phyloP scores from a whole-genome alignment of 306 rosid genomes.

The Prunus armeniaca region DNA sequence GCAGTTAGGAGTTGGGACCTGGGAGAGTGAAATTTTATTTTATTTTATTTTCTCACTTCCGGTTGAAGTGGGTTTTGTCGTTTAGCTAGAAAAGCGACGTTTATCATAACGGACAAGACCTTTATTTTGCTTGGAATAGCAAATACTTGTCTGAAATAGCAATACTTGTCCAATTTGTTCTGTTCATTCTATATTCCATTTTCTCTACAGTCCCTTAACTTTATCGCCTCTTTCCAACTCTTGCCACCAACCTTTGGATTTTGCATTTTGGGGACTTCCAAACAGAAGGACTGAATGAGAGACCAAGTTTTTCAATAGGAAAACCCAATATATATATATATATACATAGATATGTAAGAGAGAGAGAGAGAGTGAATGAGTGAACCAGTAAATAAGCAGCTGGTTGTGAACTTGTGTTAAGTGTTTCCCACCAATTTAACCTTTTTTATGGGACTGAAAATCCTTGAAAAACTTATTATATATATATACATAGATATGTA shows the following conservation, averaged over 20 bases:
- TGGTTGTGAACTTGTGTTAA: slow-evolving; percentile 23
- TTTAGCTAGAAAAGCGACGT: slow-evolving; percentile 23
- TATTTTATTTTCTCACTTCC: not conserved
- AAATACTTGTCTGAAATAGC: slow-evolving; percentile 27
- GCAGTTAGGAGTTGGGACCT: not conserved
- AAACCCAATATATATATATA: too few relatives aligned
- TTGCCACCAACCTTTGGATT: slow-evolving; percentile 8
- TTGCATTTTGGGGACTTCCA: slow-evolving; percentile 11
- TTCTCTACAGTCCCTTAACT: slow-evolving; percentile 19
- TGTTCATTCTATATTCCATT: slow-evolving; percentile 43
- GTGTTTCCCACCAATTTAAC: slow-evolving; percentile 67
- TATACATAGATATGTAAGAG: not conserved
- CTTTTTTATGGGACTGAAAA: slow-evolving; percentile 53
- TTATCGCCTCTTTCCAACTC: slow-evolving; percentile 39
- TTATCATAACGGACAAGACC: slow-evolving; percentile 36
- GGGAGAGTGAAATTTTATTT: not conserved
- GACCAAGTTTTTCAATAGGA: not conserved
- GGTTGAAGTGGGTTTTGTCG: slow-evolving; percentile 34
- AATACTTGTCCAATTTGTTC: slow-evolving; percentile 49
- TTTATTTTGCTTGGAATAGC: slow-evolving; percentile 44
- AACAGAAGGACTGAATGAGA: not conserved
- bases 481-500: not conserved
- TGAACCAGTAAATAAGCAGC: slow-evolving; percentile 18
- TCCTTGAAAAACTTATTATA: slow-evolving; percentile 24
- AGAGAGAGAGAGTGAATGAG: slow-evolving; percentile 10